Base-by-base conservation (phyloP, 164 flowering plant species). In the Berberis thunbergii region DNA sequence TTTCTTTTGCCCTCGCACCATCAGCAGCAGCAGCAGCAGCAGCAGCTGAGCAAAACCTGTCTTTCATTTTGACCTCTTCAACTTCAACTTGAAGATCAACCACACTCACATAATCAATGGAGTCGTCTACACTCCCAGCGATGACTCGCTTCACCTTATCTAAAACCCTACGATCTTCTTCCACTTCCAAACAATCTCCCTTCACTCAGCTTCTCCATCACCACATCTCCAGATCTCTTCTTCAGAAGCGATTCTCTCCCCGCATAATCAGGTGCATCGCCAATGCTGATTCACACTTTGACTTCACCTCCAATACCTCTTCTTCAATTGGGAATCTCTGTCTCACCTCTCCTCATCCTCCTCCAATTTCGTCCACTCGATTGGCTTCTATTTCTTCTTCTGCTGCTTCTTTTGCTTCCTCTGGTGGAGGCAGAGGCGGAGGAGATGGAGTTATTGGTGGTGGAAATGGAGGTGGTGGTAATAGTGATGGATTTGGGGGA, bases 341-440 rank as follows among this genome's bases (percentile, higher is more conserved):
- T 38, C 58, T 72, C 0, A 57, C 48, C 9, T 57, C 13, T 52
- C 13, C 13, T 52, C n/a, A 11, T 52, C 3, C 13, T 4, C 10
- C 64, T 46, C 59, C 70, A 1, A 48, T 63, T 41, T 67, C 67
- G n/a, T 57, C 57, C 26, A 26, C 26, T 39, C 74, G 65, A n/a
- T 43, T 75, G 54, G 63, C 68, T 40, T 78, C 81, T 59, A 48
- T 78, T 7, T 74, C 86, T 39, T 74, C 68, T 66, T 73, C 77
- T 45, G 64, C 57, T 45, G 45, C 54, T 61, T 45, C 64, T 2
- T 67, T 61, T 40, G 43, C 59, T 57, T 74, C 78, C 57, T 48
- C 60, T 1, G 55, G 41, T 10, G 54, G 60, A 54, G 73, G 78
- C 4, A 75, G 78, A 10, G 89, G 81, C 0, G 86, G 84, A 4